These are phyloP conservation scores for Pneumocystis oryctolagi DNA, from an alignment of 1,139 yeast genomes.

Conservation along the genomic window DNA sequence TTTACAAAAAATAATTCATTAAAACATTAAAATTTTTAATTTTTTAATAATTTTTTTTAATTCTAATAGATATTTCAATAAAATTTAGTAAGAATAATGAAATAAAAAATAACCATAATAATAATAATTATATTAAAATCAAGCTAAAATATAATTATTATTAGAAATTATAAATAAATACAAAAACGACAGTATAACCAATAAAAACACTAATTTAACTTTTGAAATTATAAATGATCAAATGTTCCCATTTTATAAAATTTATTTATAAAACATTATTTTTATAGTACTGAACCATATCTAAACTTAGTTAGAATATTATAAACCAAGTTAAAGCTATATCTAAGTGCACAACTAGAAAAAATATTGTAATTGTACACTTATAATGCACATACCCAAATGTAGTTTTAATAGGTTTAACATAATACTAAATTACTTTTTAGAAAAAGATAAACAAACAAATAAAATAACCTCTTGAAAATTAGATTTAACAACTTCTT, in stretches of 20 bases:
- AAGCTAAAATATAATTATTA: background rate
- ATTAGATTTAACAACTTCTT: slow-evolving; percentile 70
- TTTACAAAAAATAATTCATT: too few species aligned
- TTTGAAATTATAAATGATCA: background rate
- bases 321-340: background rate
- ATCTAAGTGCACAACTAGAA: slow-evolving; percentile 23
- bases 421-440: slow-evolving; percentile 33
- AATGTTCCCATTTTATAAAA: background rate
- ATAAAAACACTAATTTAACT: background rate
- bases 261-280: background rate
- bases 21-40: too few species aligned
- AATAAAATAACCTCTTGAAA: slow-evolving; percentile 45
- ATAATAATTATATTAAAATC: background rate
- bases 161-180: background rate
- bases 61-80: too few species aligned
- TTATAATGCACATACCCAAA: slow-evolving; percentile 53
- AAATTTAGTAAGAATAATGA: background rate
- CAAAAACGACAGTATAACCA: background rate
- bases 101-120: background rate
- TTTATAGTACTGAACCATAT: background rate
- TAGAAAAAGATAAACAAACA: background rate
- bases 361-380: slow-evolving; percentile 38
- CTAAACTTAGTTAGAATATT: background rate
- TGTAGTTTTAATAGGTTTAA: slow-evolving; percentile 71
- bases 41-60: too few species aligned